Conservation (phyloP, 192 early-diverging fungal species). For the Gonapodya prolifera region DNA sequence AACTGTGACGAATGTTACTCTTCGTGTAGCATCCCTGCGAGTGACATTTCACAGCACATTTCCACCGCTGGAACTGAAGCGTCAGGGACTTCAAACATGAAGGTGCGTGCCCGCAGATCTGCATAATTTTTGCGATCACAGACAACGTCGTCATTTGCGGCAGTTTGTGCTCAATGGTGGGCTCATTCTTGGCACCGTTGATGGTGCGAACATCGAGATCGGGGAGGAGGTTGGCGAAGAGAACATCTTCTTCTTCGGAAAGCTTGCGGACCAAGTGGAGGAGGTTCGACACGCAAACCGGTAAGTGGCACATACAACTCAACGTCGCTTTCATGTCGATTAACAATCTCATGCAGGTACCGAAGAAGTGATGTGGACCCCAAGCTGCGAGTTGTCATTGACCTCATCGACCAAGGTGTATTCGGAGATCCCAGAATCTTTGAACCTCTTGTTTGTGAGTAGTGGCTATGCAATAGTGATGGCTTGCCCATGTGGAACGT, state of each 20-base stretch:
- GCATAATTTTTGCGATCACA: neutral
- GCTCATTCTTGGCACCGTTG: slow-evolving; percentile 92
- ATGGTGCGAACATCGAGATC: slow-evolving; percentile 99
- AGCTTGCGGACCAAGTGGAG: slow-evolving; percentile 79
- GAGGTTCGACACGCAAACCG: slow-evolving; percentile 85
- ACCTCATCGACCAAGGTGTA: slow-evolving; percentile 60
- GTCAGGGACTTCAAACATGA: slow-evolving; percentile 96
- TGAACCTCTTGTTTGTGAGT: slow-evolving; percentile 50
- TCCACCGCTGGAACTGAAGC: slow-evolving; percentile 98
- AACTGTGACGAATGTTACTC: neutral
- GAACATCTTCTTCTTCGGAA: slow-evolving; percentile 97
- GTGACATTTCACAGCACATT: slow-evolving; percentile 99
- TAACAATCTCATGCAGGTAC: slow-evolving; percentile 31
- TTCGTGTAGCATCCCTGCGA: slow-evolving; percentile 72
- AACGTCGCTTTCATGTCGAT: neutral
- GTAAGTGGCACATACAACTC: slow-evolving; percentile 12
- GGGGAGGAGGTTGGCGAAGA: slow-evolving; percentile 91
- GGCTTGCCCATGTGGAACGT: no score
- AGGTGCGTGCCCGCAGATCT: neutral
- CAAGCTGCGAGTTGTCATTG: slow-evolving; percentile 66
- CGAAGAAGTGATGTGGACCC: slow-evolving; percentile 62
- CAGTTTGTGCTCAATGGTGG: slow-evolving; percentile 98
- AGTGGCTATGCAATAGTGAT: slow-evolving; percentile 16
- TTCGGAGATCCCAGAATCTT: slow-evolving; percentile 76
- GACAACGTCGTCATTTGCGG: neutral